Conservation (phyloP, 2,329 filamentous ascomycete genomes). For the Microsporum canis region DNA sequence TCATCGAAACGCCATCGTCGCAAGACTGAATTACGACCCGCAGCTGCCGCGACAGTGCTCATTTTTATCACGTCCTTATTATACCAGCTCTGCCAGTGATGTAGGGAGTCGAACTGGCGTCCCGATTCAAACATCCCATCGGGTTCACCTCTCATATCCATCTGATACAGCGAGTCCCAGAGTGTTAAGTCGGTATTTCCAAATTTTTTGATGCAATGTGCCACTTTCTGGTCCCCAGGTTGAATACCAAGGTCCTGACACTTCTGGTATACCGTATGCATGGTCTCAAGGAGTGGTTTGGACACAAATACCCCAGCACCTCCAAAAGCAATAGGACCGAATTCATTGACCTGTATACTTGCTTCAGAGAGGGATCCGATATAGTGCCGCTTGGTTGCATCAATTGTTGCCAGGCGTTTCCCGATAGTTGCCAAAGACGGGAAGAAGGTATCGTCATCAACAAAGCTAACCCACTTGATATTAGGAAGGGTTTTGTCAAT, state of each 20-base stretch:
- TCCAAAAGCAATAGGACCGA: slow-evolving; percentile 35
- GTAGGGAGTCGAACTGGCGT: slow-evolving; percentile 33
- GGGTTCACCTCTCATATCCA: slow-evolving; percentile 34
- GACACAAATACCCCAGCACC: slow-evolving; percentile 37
- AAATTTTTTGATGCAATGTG: slow-evolving; percentile 33
- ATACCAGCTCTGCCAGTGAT: slow-evolving; percentile 38
- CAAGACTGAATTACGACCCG: slow-evolving; percentile 33
- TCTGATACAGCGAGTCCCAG: slow-evolving; percentile 35
- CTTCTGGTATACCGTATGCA: slow-evolving; percentile 31
- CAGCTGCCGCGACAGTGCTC: slow-evolving; percentile 31
- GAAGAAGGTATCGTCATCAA: slow-evolving; percentile 37
- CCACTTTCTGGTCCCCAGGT: slow-evolving; percentile 35
- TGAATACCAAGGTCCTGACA: slow-evolving; percentile 35
- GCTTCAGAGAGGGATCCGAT: slow-evolving; percentile 35
- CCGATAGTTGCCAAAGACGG: slow-evolving; percentile 30
- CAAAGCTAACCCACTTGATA: slow-evolving; percentile 34
- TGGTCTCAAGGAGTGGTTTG: slow-evolving; percentile 28
- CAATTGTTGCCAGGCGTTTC: slow-evolving; percentile 30
- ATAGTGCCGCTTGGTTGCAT: slow-evolving; percentile 32
- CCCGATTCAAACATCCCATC: slow-evolving; percentile 36
- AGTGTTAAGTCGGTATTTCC: slow-evolving; percentile 30
- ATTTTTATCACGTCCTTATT: slow-evolving; percentile 36
- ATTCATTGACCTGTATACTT: slow-evolving; percentile 34
- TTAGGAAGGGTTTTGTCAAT: slow-evolving; percentile 31
- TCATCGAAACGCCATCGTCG: slow-evolving; percentile 36